These are phyloP conservation scores for Ampelomyces quisqualis DNA, from an alignment of 2,329 filamentous ascomycete genomes.

Conservation along the genomic window DNA sequence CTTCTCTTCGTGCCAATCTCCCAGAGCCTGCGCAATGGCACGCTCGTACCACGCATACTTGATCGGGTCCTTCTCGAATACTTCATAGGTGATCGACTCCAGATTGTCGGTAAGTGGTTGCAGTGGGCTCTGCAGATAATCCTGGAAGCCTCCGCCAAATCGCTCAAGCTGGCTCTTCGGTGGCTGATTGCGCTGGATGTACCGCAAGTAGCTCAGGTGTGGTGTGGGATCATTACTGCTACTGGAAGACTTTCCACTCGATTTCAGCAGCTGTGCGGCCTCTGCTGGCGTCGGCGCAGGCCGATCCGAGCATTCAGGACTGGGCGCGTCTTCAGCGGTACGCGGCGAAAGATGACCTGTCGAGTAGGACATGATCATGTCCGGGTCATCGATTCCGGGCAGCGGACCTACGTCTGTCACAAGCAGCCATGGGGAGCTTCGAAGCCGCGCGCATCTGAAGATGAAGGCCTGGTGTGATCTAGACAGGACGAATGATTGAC, in stretches of 20 bases:
- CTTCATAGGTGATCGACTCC: conserved; percentile 95
- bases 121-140: conserved; percentile 91
- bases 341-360: conserved; percentile 46
- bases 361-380: conserved; percentile 41
- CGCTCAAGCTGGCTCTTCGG: conserved; percentile 62
- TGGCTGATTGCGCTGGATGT: conserved; percentile 80
- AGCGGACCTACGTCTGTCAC: conserved; percentile 60
- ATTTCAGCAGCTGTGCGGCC: conserved; percentile 52
- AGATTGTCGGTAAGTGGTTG: conserved; percentile 95
- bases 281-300: conserved; percentile 67
- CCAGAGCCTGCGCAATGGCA: conserved; percentile 77
- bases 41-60: conserved; percentile 96
- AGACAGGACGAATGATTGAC: conserved; percentile 60
- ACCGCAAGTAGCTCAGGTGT: conserved; percentile 78
- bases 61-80: conserved; percentile 96
- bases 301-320: conserved; percentile 23
- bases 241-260: conserved; percentile 46
- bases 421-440: conserved; percentile 61
- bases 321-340: conserved; percentile 44
- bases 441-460: conserved; percentile 58
- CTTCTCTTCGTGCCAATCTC: conserved; percentile 71
- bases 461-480: conserved; percentile 61
- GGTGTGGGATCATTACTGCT: conserved; percentile 57
- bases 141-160: conserved; percentile 75
- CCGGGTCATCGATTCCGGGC: conserved; percentile 49